Evolutionary conservation across 805 yeast genomes (phyloP).

Genomic region (Starmerella khaoyaiensis): DNA sequence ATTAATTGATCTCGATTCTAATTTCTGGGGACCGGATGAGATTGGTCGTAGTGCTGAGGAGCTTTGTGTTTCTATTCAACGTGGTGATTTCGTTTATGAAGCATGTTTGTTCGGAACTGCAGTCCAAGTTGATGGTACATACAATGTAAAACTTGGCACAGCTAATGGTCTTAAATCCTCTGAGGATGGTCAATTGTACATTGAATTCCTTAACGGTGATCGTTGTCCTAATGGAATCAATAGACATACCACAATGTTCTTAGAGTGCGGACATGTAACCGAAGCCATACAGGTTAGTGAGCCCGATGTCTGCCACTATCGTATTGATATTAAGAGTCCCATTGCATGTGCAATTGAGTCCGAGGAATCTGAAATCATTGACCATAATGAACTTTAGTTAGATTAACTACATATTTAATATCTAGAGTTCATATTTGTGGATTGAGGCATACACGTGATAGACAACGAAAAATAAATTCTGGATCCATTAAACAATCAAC

Average conservation of each 20-base stretch:
- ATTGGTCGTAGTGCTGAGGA: slow-evolving; percentile 47
- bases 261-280: slow-evolving; percentile 53
- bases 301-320: slow-evolving; percentile 78
- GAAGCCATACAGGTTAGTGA: slow-evolving; percentile 59
- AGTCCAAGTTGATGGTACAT: slow-evolving; percentile 35
- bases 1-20: slow-evolving; percentile 6
- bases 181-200: slow-evolving; percentile 25
- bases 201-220: slow-evolving; percentile 48
- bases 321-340: slow-evolving; percentile 28
- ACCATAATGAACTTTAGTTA: slow-evolving; percentile 14
- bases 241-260: slow-evolving; percentile 51
- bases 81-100: slow-evolving; percentile 58
- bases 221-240: slow-evolving; percentile 92
- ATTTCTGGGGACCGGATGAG: slow-evolving; percentile 45
- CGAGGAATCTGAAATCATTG: not conserved
- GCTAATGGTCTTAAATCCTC: slow-evolving; percentile 20
- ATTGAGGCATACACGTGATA: not conserved
- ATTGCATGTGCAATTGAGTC: slow-evolving; percentile 15
- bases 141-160: slow-evolving; percentile 43
- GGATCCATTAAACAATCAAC: too few species aligned
- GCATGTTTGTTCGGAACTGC: slow-evolving; percentile 46
- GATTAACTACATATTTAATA: slow-evolving; percentile 1
- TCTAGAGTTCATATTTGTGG: not conserved
- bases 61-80: slow-evolving; percentile 35
- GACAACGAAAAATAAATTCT: too few species aligned